A percentile compares a stretch with the other conserved stretches of the same genome.
These are phyloP conservation scores for Pleoardoris graminearum DNA, from an alignment of 2,329 filamentous ascomycete species.

Conservation along the genomic window DNA sequence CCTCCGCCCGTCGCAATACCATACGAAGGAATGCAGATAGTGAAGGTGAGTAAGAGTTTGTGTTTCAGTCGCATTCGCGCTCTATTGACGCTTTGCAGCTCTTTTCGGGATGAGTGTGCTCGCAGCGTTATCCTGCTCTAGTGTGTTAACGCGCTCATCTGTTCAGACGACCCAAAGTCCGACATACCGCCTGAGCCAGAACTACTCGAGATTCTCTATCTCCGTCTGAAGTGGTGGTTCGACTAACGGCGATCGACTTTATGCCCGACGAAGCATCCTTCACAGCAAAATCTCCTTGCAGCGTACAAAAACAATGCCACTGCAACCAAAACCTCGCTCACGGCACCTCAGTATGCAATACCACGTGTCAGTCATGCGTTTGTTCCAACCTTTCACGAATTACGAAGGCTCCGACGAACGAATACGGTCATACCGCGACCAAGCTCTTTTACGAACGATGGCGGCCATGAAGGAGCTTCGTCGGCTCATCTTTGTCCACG, in stretches of 20 bases:
- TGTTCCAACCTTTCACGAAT: conserved; percentile 28
- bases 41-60: conserved; percentile 22
- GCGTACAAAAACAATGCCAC: conserved; percentile 24
- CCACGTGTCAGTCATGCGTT: conserved; percentile 28
- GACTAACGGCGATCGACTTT: conserved; percentile 19
- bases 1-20: conserved; percentile 31
- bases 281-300: conserved; percentile 31
- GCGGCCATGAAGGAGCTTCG: conserved; percentile 28
- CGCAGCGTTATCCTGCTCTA: conserved; percentile 31
- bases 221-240: conserved; percentile 30
- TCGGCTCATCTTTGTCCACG: conserved; percentile 28
- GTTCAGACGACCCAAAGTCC: conserved; percentile 9
- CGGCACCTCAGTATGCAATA: conserved; percentile 28
- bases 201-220: conserved; percentile 25
- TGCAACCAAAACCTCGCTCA: conserved; percentile 12
- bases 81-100: conserved; percentile 18
- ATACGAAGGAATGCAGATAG: conserved; percentile 18
- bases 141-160: conserved; percentile 20
- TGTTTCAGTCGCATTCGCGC: neutral
- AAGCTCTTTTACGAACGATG: conserved; percentile 20
- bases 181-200: conserved; percentile 18
- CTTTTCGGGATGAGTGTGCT: conserved; percentile 35
- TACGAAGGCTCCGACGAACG: conserved; percentile 15
- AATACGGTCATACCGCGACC: conserved; percentile 19
- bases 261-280: conserved; percentile 23